Evolutionary conservation across 306 rosid species (phyloP), one percentile per base, ranked within the genome.

Genomic region (Quercus berberidifolia): DNA sequence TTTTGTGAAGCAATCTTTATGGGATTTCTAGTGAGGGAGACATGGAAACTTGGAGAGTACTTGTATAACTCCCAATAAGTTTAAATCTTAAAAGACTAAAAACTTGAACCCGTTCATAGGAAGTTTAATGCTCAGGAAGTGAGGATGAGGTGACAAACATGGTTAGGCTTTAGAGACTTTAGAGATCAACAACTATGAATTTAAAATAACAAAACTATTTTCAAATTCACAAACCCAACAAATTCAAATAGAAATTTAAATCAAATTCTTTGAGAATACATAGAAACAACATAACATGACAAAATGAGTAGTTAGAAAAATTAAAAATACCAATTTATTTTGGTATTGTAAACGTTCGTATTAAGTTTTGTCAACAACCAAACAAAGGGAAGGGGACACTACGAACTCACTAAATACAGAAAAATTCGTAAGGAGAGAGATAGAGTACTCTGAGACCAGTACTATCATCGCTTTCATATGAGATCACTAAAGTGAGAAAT

Each of bases 1-100:
- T 81, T 87, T 69, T 91, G 76, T 57, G 12, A 81, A 87, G 90
- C n/a, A 81, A 77, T 73, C 72, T 88, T 69, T 93, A 96, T 14
- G 91, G 94, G 49, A 91, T 87, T 5, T 49, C 87, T 35, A 74
- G 88, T 15, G 96, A 89, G 12, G 92, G 89, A 84, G 79, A 85
- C 87, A 86, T 68, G 73, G 91, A 91, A 83, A 84, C 85, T 93
- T 28, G 31, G 3, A 28, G 31, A 28, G 31, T 28, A 28, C 31
- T 28, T 21, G 94, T 86, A 73, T 84, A 89, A 73, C 92, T 89
- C 77, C 86, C 58, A 35, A 0, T 6, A 68, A 91, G 87, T 56
- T 88, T 88, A 78, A 87, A 63, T 83, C 97, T 89, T 3, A 94
- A 85, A 68, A 84, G 71, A 26, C 94, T 92, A 63, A 83, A 84